phyloP scores from a whole-genome alignment of 306 rosid genomes.

The Trifolium pratense region DNA sequence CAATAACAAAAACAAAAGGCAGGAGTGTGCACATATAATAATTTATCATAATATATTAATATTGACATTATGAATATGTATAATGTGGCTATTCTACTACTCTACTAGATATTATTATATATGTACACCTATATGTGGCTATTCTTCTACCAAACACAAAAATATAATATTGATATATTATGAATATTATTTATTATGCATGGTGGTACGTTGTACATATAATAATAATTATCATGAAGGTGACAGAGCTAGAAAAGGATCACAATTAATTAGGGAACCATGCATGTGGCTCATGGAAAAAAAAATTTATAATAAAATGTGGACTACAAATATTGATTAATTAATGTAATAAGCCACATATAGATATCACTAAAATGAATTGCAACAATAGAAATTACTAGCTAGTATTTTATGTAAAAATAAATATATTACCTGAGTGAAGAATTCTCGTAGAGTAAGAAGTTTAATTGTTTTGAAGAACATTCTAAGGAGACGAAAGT shows the following conservation, averaged over 20 bases:
- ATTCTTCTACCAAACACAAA: neutral
- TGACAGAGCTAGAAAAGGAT: neutral
- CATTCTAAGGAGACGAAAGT: slow-evolving; percentile 49
- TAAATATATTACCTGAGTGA: slow-evolving; percentile 59
- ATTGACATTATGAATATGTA: too few species aligned
- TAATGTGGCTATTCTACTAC: too few species aligned
- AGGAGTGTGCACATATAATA: neutral
- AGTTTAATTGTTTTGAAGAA: slow-evolving; percentile 56
- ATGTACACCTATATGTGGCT: neutral
- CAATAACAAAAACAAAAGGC: neutral
- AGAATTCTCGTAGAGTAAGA: slow-evolving; percentile 61
- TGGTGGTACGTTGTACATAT: too few species aligned
- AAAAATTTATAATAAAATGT: neutral
- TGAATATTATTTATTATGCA: neutral
- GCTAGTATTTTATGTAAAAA: too few species aligned
- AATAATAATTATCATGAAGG: neutral
- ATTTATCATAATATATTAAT: too few species aligned
- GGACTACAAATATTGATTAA: neutral
- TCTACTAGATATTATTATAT: neutral
- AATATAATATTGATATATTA: neutral
- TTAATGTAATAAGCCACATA: neutral
- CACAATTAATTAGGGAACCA: neutral
- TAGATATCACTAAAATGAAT: neutral
- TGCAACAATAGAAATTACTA: too few species aligned
- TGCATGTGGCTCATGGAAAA: slow-evolving; percentile 5